These are phyloP conservation scores for Graphiopsis chlorocephala DNA, from an alignment of 2,329 filamentous ascomycete species.

Conservation along the genomic window DNA sequence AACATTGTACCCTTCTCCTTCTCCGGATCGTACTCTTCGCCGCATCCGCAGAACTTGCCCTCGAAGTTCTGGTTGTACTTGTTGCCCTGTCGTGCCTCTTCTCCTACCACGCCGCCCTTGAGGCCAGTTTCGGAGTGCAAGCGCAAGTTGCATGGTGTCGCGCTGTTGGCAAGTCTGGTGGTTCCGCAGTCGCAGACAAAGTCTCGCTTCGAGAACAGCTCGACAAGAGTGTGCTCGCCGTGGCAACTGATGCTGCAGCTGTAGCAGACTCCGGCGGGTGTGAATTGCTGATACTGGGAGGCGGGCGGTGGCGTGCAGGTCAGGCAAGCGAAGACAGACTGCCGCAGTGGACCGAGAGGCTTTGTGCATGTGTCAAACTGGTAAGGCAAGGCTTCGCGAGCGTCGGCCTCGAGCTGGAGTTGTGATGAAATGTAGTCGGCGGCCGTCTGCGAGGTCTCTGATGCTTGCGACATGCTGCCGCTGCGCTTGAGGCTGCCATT, in stretches of 20 bases:
- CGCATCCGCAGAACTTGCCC: slow-evolving; percentile 89
- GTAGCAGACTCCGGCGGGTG: slow-evolving; percentile 85
- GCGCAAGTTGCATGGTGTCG: slow-evolving; percentile 72
- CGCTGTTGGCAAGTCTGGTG: slow-evolving; percentile 64
- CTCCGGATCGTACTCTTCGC: slow-evolving; percentile 81
- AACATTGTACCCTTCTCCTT: slow-evolving; percentile 97
- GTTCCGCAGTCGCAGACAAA: slow-evolving; percentile 97
- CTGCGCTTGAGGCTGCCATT: slow-evolving; percentile 6
- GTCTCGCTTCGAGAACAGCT: slow-evolving; percentile 92
- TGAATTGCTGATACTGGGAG: slow-evolving; percentile 61
- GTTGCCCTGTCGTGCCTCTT: slow-evolving; percentile 70
- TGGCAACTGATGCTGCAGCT: slow-evolving; percentile 96
- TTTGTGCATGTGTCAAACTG: slow-evolving; percentile 93
- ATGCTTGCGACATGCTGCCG: slow-evolving; percentile 40
- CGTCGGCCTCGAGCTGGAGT: slow-evolving; percentile 88
- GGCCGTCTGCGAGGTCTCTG: slow-evolving; percentile 55
- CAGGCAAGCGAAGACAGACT: slow-evolving; percentile 86
- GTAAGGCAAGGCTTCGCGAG: slow-evolving; percentile 90
- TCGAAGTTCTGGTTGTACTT: slow-evolving; percentile 94
- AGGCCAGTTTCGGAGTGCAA: slow-evolving; percentile 68
- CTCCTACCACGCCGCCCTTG: slow-evolving; percentile 73
- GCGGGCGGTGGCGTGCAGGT: slow-evolving; percentile 84
- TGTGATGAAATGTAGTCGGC: slow-evolving; percentile 78
- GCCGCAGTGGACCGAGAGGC: slow-evolving; percentile 80
- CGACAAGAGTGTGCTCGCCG: slow-evolving; percentile 89